Conservation (phyloP, 1,139 yeast genomes). For the Debaryomyces sp. region DNA sequence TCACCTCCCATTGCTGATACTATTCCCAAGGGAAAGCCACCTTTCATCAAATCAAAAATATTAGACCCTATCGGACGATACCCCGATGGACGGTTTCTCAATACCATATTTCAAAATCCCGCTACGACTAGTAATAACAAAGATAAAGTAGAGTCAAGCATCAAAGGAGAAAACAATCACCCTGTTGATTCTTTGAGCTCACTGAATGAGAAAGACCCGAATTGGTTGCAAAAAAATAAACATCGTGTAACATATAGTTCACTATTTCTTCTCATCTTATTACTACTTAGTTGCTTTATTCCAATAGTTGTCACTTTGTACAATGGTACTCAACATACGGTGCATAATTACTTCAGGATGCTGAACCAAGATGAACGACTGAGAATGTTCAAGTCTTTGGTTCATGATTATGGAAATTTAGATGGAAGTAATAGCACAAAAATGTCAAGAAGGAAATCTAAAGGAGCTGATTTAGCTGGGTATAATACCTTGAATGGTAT, state of each 20-base stretch:
- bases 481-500: conserved; percentile 25
- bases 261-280: conserved; percentile 15
- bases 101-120: conserved; percentile 1
- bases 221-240: conserved; percentile 7
- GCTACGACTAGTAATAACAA: background rate
- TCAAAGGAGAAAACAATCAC: background rate
- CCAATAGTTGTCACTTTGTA: conserved; percentile 24
- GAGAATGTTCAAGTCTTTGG: conserved; percentile 10
- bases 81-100: background rate
- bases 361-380: conserved; percentile 9
- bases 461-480: conserved; percentile 13
- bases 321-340: conserved; percentile 23
- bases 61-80: background rate
- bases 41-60: background rate
- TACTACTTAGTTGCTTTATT: conserved; percentile 23
- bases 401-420: conserved; percentile 2
- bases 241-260: conserved; percentile 5
- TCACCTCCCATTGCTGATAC: background rate
- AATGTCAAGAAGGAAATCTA: background rate
- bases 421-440: background rate
- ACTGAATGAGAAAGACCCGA: background rate
- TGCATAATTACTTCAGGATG: conserved; percentile 20
- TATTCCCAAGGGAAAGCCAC: background rate
- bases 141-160: background rate
- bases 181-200: background rate